Base-by-base conservation (phyloP, 2,329 filamentous ascomycete genomes). In the Onygena corvina region DNA sequence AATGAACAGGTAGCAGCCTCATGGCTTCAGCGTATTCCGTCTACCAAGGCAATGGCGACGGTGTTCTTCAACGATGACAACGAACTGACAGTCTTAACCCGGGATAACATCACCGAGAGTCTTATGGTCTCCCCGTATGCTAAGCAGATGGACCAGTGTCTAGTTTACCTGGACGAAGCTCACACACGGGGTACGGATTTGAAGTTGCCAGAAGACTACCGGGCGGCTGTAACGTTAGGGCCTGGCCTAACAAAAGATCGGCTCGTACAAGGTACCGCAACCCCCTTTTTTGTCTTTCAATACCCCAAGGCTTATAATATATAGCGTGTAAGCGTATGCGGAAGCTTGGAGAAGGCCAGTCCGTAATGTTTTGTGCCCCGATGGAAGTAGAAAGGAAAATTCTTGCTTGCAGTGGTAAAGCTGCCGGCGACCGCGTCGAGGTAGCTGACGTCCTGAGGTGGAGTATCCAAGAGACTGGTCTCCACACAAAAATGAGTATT, bases 131-230 rank as follows among this genome's bases (percentile, higher is more conserved):
- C 84, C 0, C 72, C 80, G 0, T 86, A 76, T 55, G 62, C 67
- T 0, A 67, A 70, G 0, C 72, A 79, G 4, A 62, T 83, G 0
- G 76, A 78, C 3, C 55, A 55, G 0, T 88, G 83, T 49, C 60
- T 85, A 0, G 70, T 87, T 0, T 88, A 80, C 48, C 67, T 89
- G 0, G 83, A 88, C 46, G 78, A 88, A 50, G 73, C 76, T 0
- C 83, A 88, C 53, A 85, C 83, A 0, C 64, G 83, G 52, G 83
- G 84, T 0, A 86, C 75, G 0, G 83, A 89, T 53, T 58, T 88
- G 0, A 76, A 74, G 29, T 62, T 86, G 0, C 83, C 81, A 0
- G 50, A 50, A 0, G 3, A 72, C 9, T 81, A 80, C 54, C 68
- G 77, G 0, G 84, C 83, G 0, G 79, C 78, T 0, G 78, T 88